phyloP scores from a whole-genome alignment of 768 basidiomycete species.

The Boletellus sp. region DNA sequence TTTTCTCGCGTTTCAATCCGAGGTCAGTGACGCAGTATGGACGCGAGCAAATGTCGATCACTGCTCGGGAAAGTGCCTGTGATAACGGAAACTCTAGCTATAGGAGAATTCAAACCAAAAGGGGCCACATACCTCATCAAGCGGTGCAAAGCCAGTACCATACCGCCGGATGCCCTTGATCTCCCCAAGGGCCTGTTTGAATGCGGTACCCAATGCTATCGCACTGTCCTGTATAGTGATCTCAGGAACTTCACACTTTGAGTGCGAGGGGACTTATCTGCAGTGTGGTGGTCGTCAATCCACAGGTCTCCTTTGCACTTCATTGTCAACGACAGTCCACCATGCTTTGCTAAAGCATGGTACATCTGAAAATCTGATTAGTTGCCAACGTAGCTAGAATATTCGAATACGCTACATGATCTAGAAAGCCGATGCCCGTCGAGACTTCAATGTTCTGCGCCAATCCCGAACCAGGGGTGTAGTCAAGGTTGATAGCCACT shows the following conservation, averaged over 20 bases:
- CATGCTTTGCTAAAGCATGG: conserved; percentile 94
- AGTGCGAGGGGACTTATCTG: conserved; percentile 67
- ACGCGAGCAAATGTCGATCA: conserved; percentile 97
- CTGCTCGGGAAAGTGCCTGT: conserved; percentile 91
- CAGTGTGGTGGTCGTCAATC: conserved; percentile 99
- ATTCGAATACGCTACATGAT: conserved; percentile 64
- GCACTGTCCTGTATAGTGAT: conserved; percentile 73
- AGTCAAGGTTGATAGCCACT: conserved; percentile 81
- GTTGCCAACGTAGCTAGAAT: not conserved
- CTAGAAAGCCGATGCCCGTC: conserved; percentile 97
- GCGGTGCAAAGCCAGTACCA: conserved; percentile 93
- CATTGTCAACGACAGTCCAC: conserved; percentile 87
- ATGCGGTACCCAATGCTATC: conserved; percentile 82
- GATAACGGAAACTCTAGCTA: conserved; percentile 1
- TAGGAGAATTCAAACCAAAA: not conserved
- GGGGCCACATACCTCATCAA: conserved; percentile 76
- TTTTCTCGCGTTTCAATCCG: conserved; percentile 82
- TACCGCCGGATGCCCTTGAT: conserved; percentile 92
- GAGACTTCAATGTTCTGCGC: conserved; percentile 77
- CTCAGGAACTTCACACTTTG: conserved; percentile 15
- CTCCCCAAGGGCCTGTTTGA: conserved; percentile 94
- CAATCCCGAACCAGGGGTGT: conserved; percentile 55
- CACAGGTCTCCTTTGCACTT: conserved; percentile 93
- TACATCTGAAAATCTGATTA: conserved; percentile 70
- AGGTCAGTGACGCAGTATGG: conserved; percentile 94